Base-by-base conservation (phyloP, 2,329 filamentous ascomycete genomes). In the Apiospora aurea region DNA sequence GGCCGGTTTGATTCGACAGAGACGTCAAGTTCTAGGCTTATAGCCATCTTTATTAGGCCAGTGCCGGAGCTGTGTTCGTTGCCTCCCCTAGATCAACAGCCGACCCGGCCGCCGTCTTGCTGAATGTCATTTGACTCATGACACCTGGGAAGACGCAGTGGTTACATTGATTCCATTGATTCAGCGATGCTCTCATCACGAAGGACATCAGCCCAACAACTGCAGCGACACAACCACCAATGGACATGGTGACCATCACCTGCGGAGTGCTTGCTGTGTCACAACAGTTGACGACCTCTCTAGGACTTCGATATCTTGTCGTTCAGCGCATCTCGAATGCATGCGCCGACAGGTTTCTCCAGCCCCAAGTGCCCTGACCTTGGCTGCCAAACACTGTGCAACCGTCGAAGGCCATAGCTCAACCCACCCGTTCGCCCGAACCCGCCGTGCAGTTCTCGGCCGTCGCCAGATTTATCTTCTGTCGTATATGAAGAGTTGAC, bases 41-140 rank as follows among this genome's bases (percentile, higher is more conserved):
- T 64, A n/a, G 57, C 21, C 57, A 41, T 64, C 21, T 2, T 41
- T 61, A n/a, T 41, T 61, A 38, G 53, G 53, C 29, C 53, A 21
- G 53, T 38, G 53, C 29, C 51, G 51, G 51, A 57, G 16, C 26
- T 18, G 26, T 57, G 26, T 57, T 57, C 51, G 51, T 38, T 21
- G 53, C 34, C 29, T 61, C 34, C 26, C 53, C 29, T 61, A n/a
- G 53, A 61, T 18, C 29, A 38, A 34, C 34, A 64, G 57, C 34
- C 18, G 21, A 21, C 18, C 34, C n/a, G 34, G 57, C 57, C 34
- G 29, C 34, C 51, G 13, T 41, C 34, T n/a, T 38, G 34, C 29
- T 64, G 34, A 64, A n/a, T 8, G 57, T 64, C 34, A 2, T 64
- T 64, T 64, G 57, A 64, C 34, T 64, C 57, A 64, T 64, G 57